Base-by-base conservation (phyloP, 2,329 filamentous ascomycete genomes). In the Ilyonectria destructans region DNA sequence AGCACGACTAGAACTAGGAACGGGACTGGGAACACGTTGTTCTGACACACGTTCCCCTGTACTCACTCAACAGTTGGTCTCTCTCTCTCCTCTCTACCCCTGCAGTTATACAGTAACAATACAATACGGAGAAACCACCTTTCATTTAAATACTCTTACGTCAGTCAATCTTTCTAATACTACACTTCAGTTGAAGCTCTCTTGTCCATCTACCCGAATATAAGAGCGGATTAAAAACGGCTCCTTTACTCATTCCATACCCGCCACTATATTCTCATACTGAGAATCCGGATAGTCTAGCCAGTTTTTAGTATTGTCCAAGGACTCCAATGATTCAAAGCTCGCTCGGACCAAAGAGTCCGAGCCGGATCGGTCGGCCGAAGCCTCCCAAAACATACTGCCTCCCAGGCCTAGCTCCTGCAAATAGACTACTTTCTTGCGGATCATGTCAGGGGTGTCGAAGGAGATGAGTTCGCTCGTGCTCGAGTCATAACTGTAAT, bases 341-440 rank as follows among this genome's bases (percentile, higher is more conserved):
- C 74, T 77, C 2, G 85, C 85, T 15, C 78, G 75, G 57, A 92
- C 90, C 70, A 96, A 80, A 72, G 90, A 92, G 2, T 86, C 85
- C 13, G 79, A 81, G 13, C 86, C 88, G 4, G 74, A 84, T 73
- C 86, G 86, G 77, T 96, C 94, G 3, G 86, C 89, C 66, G 90
- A 93, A 12, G 88, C 90, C 78, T 96, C 93, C 93, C 93, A 97
- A 87, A 93, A 96, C 93, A 96, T 96, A 19, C 88, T 90, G 21
- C 93, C 93, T 4, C 91, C 93, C 0, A 96, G 85, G 0, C 89
- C 86, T 56, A 85, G 84, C 51, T 81, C 77, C 79, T 87, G 85
- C 70, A 94, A 87, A 77, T 91, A 96, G 5, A 82, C 75, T 3
- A 89, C 88, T 82, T 96, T 96, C 69, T 82, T 77, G 57, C 81